These are phyloP conservation scores for Aurantiochytrium sp. DNA, from an alignment of 108 stramenopile genomes.

Conservation along the genomic window DNA sequence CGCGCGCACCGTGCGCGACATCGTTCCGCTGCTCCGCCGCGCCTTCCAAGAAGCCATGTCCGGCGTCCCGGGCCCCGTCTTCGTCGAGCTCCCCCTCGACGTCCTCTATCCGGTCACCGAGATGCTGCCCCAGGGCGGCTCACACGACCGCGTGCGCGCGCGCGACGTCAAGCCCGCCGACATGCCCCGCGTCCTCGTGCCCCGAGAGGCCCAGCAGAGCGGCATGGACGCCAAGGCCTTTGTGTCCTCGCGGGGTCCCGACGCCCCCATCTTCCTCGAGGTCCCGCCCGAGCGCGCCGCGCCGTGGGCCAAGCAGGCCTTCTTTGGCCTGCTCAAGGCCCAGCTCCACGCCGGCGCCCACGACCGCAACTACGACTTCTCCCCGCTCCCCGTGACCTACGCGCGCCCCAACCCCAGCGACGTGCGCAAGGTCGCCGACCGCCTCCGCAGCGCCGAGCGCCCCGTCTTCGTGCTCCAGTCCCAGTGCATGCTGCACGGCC, in stretches of 20 bases:
- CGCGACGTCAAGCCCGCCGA: neutral
- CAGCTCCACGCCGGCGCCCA: constrained; percentile 21
- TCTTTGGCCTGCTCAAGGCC: constrained; percentile 1
- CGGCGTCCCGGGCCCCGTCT: constrained; percentile 8
- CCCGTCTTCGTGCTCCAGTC: constrained; percentile 11
- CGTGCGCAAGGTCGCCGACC: neutral
- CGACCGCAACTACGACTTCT: constrained; percentile 24
- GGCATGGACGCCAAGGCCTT: neutral
- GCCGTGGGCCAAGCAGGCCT: neutral
- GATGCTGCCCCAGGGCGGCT: neutral
- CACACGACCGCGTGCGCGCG: constrained; percentile 22
- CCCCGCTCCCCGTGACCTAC: neutral
- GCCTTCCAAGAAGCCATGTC: constrained; percentile 10
- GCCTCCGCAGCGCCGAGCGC: neutral
- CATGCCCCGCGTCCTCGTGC: neutral
- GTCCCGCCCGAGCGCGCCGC: neutral
- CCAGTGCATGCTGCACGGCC: constrained; percentile 21
- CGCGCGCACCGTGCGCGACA: constrained; percentile 4
- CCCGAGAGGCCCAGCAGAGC: neutral
- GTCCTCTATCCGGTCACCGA: neutral
- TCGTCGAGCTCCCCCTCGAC: constrained; percentile 20
- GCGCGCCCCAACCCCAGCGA: neutral
- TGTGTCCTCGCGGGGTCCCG: neutral
- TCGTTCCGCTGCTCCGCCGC: neutral
- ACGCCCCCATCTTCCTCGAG: neutral